Percentiles rank a stretch among this genome's conserved stretches.
Evolutionary conservation across 192 early-diverging fungal species (phyloP).

Genomic region (Backusella liffmaniae): DNA sequence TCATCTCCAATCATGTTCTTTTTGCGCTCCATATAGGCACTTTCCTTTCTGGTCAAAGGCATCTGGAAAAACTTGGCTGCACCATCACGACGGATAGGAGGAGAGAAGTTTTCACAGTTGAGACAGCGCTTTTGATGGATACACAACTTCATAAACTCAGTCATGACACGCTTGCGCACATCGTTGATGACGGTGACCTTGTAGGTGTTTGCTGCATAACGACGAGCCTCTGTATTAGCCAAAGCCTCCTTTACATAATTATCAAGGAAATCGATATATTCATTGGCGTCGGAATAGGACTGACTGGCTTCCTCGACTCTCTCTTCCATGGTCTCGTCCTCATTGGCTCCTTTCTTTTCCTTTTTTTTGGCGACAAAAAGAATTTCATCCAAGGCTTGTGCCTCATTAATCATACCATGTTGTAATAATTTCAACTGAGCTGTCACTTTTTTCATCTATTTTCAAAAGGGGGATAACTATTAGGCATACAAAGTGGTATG

Average conservation of each 20-base stretch:
- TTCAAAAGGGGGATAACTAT: not conserved
- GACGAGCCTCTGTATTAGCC: constrained; percentile 22
- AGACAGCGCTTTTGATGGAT: constrained; percentile 51
- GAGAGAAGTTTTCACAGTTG: constrained; percentile 62
- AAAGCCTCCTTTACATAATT: constrained; percentile 43
- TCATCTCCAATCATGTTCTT: constrained; percentile 33
- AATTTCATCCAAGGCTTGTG: constrained; percentile 75
- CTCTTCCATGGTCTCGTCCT: constrained; percentile 45
- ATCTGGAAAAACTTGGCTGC: constrained; percentile 83
- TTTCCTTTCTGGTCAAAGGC: constrained; percentile 65
- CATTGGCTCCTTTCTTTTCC: constrained; percentile 18
- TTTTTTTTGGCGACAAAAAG: constrained; percentile 40
- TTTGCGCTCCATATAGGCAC: constrained; percentile 47
- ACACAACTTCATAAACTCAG: constrained; percentile 47
- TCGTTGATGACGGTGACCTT: constrained; percentile 56
- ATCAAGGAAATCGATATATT: constrained; percentile 60
- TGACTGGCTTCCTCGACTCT: constrained; percentile 50
- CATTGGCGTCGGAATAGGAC: constrained; percentile 41
- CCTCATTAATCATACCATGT: constrained; percentile 83
- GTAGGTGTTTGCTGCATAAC: constrained; percentile 36
- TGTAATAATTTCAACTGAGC: constrained; percentile 86
- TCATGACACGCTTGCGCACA: constrained; percentile 46
- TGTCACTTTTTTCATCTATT: constrained; percentile 56
- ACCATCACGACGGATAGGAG: constrained; percentile 80
- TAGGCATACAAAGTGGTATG: too few relatives aligned